Base-by-base conservation (phyloP, 2,329 filamentous ascomycete genomes). In the Calonectria honghensis region DNA sequence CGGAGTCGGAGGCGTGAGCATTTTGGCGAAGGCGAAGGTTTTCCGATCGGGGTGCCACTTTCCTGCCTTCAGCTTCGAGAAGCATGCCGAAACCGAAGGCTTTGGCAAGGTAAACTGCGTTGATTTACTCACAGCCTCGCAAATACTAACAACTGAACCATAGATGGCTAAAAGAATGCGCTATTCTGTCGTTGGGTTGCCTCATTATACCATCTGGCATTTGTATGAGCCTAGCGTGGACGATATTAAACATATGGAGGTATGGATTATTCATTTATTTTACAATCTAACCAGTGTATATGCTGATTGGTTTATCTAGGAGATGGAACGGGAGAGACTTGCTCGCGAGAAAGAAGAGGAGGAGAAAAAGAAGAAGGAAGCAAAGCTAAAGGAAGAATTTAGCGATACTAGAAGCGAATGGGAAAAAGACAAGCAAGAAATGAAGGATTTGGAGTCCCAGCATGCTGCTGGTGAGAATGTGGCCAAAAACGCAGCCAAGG, bases 201-300 rank as follows among this genome's bases (percentile, higher is more conserved):
- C 97, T 9, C 97, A 99, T 84, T 99, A 99, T 85, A 98, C 96
- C 1, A 98, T 99, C 78, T 99, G 97, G 97, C 97, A 99, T 93
- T 89, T 99, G 82, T 99, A 99, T 88, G 97, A 99, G 85, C 97
- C 97, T n/a, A 98, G 95, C 81, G 95, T 98, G 20, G 97, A 99
- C 82, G 97, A 99, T 82, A 95, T 98, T 76, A 93, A 94, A 74
- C 97, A 98, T 82, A 99, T 99, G 97, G 96, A 96, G 88, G 92
- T 93, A 85, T 74, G 87, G 16, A 9, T 5, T 50, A 24, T 54
- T 24, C n/a, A 20, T 24, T 48, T 24, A 6, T 48, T 32, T 61
- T 32, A 3, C 5, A 29, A 54, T 18, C 18, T 11, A 61, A 31
- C 20, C 24, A 14, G 9, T 57, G 32, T 10, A 63, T 41, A 48